Conservation (phyloP, 1,284 basidiomycete genomes). For the Paramarasmius palmivorus region DNA sequence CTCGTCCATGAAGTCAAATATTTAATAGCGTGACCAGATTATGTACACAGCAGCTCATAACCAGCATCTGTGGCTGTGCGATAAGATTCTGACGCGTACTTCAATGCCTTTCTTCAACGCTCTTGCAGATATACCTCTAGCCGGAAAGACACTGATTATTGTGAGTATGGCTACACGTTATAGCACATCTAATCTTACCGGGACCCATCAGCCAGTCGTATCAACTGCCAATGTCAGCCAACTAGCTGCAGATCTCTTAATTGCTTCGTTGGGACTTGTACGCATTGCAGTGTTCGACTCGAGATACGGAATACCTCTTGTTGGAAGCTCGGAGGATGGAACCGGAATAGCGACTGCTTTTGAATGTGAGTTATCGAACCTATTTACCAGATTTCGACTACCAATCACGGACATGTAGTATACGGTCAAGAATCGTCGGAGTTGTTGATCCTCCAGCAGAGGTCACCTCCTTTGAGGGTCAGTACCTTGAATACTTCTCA, state of each 20-base stretch:
- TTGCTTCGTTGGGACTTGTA: slow-evolving; percentile 59
- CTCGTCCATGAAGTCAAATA: slow-evolving; percentile 10
- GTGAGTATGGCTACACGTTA: slow-evolving; percentile 34
- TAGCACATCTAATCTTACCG: slow-evolving; percentile 2
- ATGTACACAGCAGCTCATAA: too few relatives aligned
- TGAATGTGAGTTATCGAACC: slow-evolving; percentile 65
- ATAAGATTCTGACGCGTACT: too few relatives aligned
- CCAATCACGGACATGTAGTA: too few relatives aligned
- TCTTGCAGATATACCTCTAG: slow-evolving; percentile 29
- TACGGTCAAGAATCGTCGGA: slow-evolving; percentile 53
- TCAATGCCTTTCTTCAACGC: slow-evolving; percentile 41
- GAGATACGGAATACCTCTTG: slow-evolving; percentile 64
- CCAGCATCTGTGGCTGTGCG: too few relatives aligned
- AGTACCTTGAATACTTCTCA: slow-evolving; percentile 9
- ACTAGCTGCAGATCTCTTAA: slow-evolving; percentile 72
- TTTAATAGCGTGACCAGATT: neutral
- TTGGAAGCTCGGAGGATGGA: slow-evolving; percentile 64
- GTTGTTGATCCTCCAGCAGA: slow-evolving; percentile 68
- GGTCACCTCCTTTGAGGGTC: slow-evolving; percentile 77
- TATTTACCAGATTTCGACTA: too few relatives aligned
- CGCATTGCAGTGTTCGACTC: slow-evolving; percentile 65
- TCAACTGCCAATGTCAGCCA: slow-evolving; percentile 81
- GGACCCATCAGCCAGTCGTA: slow-evolving; percentile 65
- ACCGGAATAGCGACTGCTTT: slow-evolving; percentile 68
- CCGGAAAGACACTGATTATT: slow-evolving; percentile 50